Evolutionary conservation across 495 filamentous ascomycete species (phyloP), one percentile per base, ranked within the genome.

Genomic region (Talaromyces wortmannii): DNA sequence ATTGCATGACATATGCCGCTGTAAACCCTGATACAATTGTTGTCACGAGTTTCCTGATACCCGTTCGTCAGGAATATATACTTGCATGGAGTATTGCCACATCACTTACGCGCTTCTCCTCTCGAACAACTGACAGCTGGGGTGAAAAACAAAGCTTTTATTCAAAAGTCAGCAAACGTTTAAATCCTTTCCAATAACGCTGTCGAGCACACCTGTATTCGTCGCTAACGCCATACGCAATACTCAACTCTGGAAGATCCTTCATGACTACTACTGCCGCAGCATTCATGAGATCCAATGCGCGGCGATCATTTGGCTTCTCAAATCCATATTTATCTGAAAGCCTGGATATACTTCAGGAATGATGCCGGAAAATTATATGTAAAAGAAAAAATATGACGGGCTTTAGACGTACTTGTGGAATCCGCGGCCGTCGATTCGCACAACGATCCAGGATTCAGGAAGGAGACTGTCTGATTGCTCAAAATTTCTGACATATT

Each of bases 21-120:
- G 92, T 96, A 59, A 98, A 98, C 0, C 88, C 91, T 2, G 91
- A 95, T 4, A 90, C 88, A 33, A 97, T 80, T 0, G 92, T 97
- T 0, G 90, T 91, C 2, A 90, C 83, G 8, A 98, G 77, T 71
- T 98, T 98, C 89, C 92, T 40, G 49, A 43, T 29, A 1, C 15
- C 30, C 23, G 4, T 23, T 16, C 32, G 30, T 47, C n/a, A 50
- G 5, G 10, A 40, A 50, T 45, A 48, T 18, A 44, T n/a, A 18
- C 15, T 30, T 1, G 16, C 13, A 30, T 44, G 8, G 11, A 42
- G 51, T 7, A 17, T 8, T 51, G n/a, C n/a, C 50, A 31, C 18
- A 30, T 30, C 45, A 69, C 74, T 66, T 76, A 92, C 90, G 86
- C 90, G 56, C 81, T 83, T 10, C 94, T 84, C 46, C 94, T 80